phyloP scores from a whole-genome alignment of 2,329 filamentous ascomycete species.

The Pseudogymnoascus sp. region DNA sequence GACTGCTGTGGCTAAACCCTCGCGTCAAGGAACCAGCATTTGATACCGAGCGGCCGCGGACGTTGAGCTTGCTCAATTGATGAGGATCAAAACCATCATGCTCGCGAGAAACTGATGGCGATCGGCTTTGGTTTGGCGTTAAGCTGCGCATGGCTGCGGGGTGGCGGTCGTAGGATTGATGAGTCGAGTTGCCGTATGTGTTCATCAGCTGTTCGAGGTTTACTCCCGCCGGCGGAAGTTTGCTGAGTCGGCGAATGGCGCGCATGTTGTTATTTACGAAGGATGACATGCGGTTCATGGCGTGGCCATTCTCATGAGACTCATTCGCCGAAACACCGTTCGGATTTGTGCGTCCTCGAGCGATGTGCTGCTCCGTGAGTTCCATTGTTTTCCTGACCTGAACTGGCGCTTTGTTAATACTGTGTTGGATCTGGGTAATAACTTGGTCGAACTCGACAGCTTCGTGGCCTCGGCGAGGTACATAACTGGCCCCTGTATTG shows the following conservation, averaged over 20 bases:
- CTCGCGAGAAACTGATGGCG: background rate
- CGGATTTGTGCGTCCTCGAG: constrained; percentile 25
- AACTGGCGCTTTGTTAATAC: constrained; percentile 22
- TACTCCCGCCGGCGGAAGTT: constrained; percentile 25
- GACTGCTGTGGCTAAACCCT: background rate
- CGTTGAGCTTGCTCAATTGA: constrained; percentile 9
- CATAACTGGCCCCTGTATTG: constrained; percentile 17
- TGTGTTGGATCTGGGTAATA: constrained; percentile 35
- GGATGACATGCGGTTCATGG: constrained; percentile 36
- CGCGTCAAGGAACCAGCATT: background rate
- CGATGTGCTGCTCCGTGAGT: constrained; percentile 36
- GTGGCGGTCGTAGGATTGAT: background rate
- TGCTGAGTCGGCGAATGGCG: constrained; percentile 35
- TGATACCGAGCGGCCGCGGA: constrained; percentile 5
- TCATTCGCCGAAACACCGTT: constrained; percentile 33
- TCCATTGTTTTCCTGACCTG: constrained; percentile 19
- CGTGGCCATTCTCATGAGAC: constrained; percentile 34
- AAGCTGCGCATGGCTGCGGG: background rate
- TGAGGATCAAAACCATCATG: constrained; percentile 1
- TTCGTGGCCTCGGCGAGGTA: constrained; percentile 25
- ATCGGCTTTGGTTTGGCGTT: background rate
- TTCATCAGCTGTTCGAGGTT: constrained; percentile 17
- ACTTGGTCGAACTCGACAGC: constrained; percentile 38
- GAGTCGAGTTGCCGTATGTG: constrained; percentile 11
- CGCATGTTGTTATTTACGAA: constrained; percentile 37